Evolutionary conservation across 169 alveolate genomes (phyloP).

Genomic region (Blepharisma undulans): DNA sequence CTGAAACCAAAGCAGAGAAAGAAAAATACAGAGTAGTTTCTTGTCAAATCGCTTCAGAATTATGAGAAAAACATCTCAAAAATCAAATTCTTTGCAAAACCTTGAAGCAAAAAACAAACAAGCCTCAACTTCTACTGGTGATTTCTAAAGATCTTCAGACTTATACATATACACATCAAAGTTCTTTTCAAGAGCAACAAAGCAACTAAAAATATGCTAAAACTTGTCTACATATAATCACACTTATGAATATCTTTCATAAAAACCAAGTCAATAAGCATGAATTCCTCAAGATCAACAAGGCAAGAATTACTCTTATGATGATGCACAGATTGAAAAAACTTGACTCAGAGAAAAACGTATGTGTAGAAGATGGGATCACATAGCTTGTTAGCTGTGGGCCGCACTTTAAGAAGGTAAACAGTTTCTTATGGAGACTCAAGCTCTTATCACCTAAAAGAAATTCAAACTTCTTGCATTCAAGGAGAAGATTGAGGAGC

Average conservation of each 20-base stretch:
- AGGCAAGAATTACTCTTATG: slow-evolving; percentile 91
- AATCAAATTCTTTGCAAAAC: neutral
- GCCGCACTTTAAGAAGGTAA: slow-evolving; percentile 98
- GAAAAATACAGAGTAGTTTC: neutral
- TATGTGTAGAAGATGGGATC: slow-evolving; percentile 96
- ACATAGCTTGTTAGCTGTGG: slow-evolving; percentile 98
- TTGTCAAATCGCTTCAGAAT: neutral
- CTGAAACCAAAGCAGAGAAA: neutral
- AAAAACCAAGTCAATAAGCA: slow-evolving; percentile 96
- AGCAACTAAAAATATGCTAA: slow-evolving; percentile 97
- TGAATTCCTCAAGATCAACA: slow-evolving; percentile 93
- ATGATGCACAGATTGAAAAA: slow-evolving; percentile 88
- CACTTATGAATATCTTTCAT: slow-evolving; percentile 97
- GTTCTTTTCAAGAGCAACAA: slow-evolving; percentile 96
- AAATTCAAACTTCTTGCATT: slow-evolving; percentile 95
- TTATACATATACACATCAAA: slow-evolving; percentile 98
- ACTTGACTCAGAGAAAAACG: slow-evolving; percentile 85
- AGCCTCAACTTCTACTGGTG: slow-evolving; percentile 79
- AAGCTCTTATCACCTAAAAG: slow-evolving; percentile 96
- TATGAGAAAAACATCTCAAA: slow-evolving; percentile 20
- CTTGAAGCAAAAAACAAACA: neutral
- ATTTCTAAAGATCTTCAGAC: slow-evolving; percentile 93
- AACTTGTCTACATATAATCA: slow-evolving; percentile 95
- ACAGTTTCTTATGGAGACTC: slow-evolving; percentile 99
- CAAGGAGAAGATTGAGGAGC: slow-evolving; percentile 96